A percentile compares a stretch with the other conserved stretches of the same genome.
These are phyloP conservation scores for Microbotryum violaceum DNA, from an alignment of 1,284 basidiomycete genomes.

Conservation along the genomic window DNA sequence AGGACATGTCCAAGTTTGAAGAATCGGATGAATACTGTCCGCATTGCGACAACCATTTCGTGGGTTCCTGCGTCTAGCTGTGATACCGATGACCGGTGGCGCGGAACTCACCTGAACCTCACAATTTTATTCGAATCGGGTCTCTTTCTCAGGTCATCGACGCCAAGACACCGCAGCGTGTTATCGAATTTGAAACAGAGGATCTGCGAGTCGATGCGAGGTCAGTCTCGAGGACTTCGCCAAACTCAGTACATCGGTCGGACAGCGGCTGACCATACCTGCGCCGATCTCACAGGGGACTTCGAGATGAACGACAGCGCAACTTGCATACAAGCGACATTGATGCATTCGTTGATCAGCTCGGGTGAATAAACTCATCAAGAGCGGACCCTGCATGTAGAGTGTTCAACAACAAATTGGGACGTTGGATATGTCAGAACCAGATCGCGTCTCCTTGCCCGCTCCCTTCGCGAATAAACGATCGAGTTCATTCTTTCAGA, in stretches of 20 bases:
- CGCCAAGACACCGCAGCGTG: slow-evolving; percentile 81
- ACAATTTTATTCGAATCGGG: not conserved
- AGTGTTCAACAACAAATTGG: too few species aligned
- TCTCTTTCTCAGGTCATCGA: slow-evolving; percentile 63
- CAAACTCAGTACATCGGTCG: not conserved
- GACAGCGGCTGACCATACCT: not conserved
- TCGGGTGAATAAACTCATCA: slow-evolving; percentile 3
- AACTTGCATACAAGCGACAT: slow-evolving; percentile 20
- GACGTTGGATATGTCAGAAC: too few species aligned
- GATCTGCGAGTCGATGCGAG: slow-evolving; percentile 78
- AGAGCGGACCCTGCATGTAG: too few species aligned
- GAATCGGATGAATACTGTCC: slow-evolving; percentile 97
- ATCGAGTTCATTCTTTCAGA: too few species aligned
- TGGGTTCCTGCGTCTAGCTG: slow-evolving; percentile 44
- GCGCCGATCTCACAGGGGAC: slow-evolving; percentile 4
- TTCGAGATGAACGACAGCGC: slow-evolving; percentile 19
- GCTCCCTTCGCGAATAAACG: too few species aligned
- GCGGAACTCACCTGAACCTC: not conserved
- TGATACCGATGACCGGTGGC: not conserved
- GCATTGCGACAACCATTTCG: slow-evolving; percentile 95
- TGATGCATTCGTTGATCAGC: slow-evolving; percentile 23
- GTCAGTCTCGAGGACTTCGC: slow-evolving; percentile 46
- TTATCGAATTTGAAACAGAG: slow-evolving; percentile 78
- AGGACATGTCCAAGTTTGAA: slow-evolving; percentile 84
- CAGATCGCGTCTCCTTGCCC: too few species aligned